A percentile compares a stretch with the other conserved stretches of the same genome.
phyloP scores from a whole-genome alignment of 129 eudicot genomes.

The Arctium lappa region DNA sequence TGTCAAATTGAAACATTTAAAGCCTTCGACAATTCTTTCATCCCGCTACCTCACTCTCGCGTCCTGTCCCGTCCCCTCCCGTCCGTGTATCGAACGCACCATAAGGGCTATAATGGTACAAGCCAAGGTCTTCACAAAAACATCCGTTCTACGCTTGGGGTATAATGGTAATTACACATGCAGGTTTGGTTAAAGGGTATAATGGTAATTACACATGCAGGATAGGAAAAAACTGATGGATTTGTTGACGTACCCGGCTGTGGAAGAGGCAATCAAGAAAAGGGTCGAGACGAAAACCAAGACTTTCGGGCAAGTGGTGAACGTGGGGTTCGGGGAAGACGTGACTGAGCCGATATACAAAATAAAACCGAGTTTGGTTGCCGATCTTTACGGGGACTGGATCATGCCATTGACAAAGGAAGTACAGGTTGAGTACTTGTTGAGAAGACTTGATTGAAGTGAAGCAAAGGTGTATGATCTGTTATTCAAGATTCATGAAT shows the following conservation, averaged over 20 bases:
- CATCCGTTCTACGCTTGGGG: background rate
- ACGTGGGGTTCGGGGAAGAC: conserved; percentile 18
- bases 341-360: conserved; percentile 52
- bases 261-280: conserved; percentile 58
- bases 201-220: conserved; percentile 36
- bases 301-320: conserved; percentile 63
- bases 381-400: conserved; percentile 74
- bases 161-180: conserved; percentile 9
- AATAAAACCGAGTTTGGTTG: conserved; percentile 71
- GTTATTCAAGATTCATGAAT: conserved; percentile 10
- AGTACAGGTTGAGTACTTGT: conserved; percentile 73
- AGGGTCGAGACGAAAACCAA: conserved; percentile 71
- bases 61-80: too few relatives aligned
- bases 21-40: too few relatives aligned
- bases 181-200: conserved; percentile 18
- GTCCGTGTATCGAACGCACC: background rate
- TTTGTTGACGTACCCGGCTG: conserved; percentile 66
- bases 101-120: background rate
- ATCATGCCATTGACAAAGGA: conserved; percentile 89
- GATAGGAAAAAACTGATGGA: conserved; percentile 49
- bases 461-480: background rate
- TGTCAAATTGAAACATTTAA: too few relatives aligned
- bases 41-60: too few relatives aligned
- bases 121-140: background rate
- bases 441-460: conserved; percentile 68